Evolutionary conservation across 306 rosid genomes (phyloP).

Genomic region (Quercus gilva): DNA sequence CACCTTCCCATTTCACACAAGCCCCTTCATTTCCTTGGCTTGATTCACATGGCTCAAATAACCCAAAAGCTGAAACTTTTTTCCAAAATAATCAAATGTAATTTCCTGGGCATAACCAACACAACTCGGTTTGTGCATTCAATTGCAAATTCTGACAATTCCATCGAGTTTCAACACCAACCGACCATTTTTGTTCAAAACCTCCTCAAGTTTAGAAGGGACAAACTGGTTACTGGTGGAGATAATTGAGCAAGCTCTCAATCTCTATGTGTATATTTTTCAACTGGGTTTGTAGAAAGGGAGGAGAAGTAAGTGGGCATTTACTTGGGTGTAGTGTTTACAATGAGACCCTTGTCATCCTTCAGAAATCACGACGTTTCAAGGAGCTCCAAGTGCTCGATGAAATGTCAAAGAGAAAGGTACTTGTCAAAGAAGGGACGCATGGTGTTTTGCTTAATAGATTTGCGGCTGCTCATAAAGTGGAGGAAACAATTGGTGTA

Average conservation of each 20-base stretch:
- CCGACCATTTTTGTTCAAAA: constrained; percentile 45
- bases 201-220: constrained; percentile 57
- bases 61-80: constrained; percentile 12
- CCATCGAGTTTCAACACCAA: neutral
- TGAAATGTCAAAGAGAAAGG: constrained; percentile 57
- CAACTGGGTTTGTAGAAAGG: constrained; percentile 53
- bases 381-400: constrained; percentile 56
- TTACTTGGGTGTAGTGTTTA: constrained; percentile 39
- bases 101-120: constrained; percentile 1
- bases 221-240: constrained; percentile 38
- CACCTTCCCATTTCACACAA: constrained; percentile 3
- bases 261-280: constrained; percentile 54
- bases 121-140: constrained; percentile 29
- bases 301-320: constrained; percentile 9
- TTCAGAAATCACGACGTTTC: constrained; percentile 54
- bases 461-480: constrained; percentile 59
- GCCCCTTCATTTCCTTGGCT: neutral
- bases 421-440: constrained; percentile 40
- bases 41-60: neutral
- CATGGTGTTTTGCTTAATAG: constrained; percentile 50
- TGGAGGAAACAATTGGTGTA: constrained; percentile 52
- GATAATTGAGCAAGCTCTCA: constrained; percentile 54
- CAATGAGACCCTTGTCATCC: constrained; percentile 60
- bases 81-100: neutral
- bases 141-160: constrained; percentile 11